phyloP scores from a whole-genome alignment of 192 early-diverging fungal genomes.

The Paraglomus occultum region DNA sequence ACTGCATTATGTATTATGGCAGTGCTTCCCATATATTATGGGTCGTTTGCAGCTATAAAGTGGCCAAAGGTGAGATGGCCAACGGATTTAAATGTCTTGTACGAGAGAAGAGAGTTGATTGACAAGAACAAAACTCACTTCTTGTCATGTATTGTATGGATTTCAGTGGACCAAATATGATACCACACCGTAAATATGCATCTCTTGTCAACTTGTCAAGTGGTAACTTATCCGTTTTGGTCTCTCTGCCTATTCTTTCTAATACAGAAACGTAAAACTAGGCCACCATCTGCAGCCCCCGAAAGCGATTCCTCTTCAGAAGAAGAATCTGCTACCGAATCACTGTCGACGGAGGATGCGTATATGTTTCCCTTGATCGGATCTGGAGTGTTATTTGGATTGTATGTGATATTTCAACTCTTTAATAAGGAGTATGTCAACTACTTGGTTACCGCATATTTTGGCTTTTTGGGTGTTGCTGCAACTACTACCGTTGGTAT shows the following conservation, averaged over 20 bases:
- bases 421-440: conserved; percentile 85
- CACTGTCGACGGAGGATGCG: conserved; percentile 83
- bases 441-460: conserved; percentile 79
- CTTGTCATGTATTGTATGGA: too few species aligned
- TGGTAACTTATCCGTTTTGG: neutral
- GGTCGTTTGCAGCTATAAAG: conserved; percentile 72
- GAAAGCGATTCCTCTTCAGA: conserved; percentile 67
- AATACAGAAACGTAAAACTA: conserved; percentile 42
- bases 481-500: conserved; percentile 66
- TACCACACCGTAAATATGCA: too few species aligned
- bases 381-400: conserved; percentile 71
- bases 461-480: conserved; percentile 78
- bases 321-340: conserved; percentile 65
- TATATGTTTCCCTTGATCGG: conserved; percentile 93
- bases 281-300: conserved; percentile 33
- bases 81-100: too few species aligned
- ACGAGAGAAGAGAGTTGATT: conserved; percentile 4
- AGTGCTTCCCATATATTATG: conserved; percentile 81
- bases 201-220: too few species aligned
- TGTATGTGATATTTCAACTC: conserved; percentile 88
- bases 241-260: conserved; percentile 31
- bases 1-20: conserved; percentile 84
- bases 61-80: conserved; percentile 46
- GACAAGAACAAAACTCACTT: too few species aligned
- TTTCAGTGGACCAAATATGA: too few species aligned